Evolutionary conservation across 495 filamentous ascomycete species (phyloP), one percentile per base, ranked within the genome.

Genomic region (Stereocaulon alpinum): DNA sequence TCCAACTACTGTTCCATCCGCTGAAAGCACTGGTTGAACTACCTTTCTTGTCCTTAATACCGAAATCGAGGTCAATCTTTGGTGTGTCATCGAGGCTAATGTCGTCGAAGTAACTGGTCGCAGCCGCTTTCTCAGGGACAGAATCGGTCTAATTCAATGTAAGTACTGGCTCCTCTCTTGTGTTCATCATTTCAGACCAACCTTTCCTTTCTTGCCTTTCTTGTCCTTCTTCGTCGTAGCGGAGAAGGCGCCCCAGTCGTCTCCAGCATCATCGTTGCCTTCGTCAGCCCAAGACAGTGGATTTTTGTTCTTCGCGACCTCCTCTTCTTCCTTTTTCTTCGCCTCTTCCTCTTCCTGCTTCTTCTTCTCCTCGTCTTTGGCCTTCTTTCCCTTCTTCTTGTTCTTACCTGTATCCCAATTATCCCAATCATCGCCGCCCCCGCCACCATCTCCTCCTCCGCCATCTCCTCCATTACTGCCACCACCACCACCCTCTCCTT

Each of bases 201-300:
- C 76, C 69, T 78, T 78, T 56, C 64, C 74, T 62, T 80, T 81
- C 62, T 74, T 75, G 56, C 67, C 69, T 56, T 75, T 75, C 64
- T 77, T 78, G 14, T 57, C 63, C 63, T 80, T 80, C 58, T 75
- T 76, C 9, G 67, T 66, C 3, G 66, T 64, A 20, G 65, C 61
- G 24, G 66, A 59, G 24, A 63, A 66, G 6, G 42, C 52, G 41
- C 55, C 61, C 52, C 69, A 61, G 66, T 75, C 56, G 71, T 72
- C 61, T 66, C 70, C 55, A 67, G 30, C 32, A 24, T 71, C 70
- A 68, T 59, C 59, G 71, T 72, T 63, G 67, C 70, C 58, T 69
- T 77, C 61, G 53, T 74, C 62, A 12, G 58, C 54, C 66, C 63
- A 68, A 32, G 59, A 53, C 55, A 73, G 63, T n/a, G 67, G 67